Base-by-base conservation (phyloP, 495 filamentous ascomycete species). In the Parmelia sp. region DNA sequence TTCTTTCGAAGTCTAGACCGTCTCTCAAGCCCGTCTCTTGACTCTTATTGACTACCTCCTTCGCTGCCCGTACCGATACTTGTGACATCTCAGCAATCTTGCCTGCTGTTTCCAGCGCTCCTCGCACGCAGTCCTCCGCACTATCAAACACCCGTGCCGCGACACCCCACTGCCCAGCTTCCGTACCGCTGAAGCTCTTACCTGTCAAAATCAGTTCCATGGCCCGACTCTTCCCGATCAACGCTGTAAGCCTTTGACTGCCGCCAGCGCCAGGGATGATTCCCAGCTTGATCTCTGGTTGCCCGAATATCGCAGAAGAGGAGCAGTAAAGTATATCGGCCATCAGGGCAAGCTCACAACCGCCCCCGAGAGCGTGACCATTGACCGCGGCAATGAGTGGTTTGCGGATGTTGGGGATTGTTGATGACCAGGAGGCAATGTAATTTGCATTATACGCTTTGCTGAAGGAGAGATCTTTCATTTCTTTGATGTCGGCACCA, bases 331-430 rank as follows among this genome's bases (percentile, higher is more conserved):
- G 72, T 70, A 98, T 87, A 74, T 98, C 94, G 69, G 87, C 86
- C 93, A 97, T 98, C 74, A 98, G 84, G n/a, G 94, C 94, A 14
- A 98, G 84, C 79, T 98, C 94, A 74, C 94, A 98, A 35, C 94
- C 94, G 17, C 94, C 94, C 47, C 94, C 94, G 21, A 97, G 84
- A 27, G 94, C 94, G 73, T 96, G 90, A 35, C 94, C 94, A 21
- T 94, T 90, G 4, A 98, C 93, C 45, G 94, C 94, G 37, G 90
- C 89, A 69, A 98, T 90, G 66, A 98, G 84, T 64, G 94, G 95
- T 66, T 92, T 97, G 73, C 92, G 91, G 77, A 96, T 83, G 42
- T 79, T 70, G 58, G 85, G 90, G 45, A 90, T 87, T 21, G 95
- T 86, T 66, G 85, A 78, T 33, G 91, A 95, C 94, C 94, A 98